These are phyloP conservation scores for Aspergillus unguis DNA, from an alignment of 2,329 filamentous ascomycete genomes.

Conservation along the genomic window DNA sequence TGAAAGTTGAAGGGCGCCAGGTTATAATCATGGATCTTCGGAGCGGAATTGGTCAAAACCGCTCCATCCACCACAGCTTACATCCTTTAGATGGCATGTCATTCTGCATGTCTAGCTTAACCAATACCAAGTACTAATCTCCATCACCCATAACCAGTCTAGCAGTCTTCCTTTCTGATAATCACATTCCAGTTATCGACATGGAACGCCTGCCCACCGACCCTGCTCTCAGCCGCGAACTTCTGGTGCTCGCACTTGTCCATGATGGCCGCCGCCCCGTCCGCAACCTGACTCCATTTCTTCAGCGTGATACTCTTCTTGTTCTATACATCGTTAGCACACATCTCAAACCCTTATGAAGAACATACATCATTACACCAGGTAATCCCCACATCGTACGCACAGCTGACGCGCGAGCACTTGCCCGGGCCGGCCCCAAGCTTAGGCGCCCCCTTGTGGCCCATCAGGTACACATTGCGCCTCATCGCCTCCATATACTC, in stretches of 20 bases:
- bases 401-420: neutral
- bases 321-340: neutral
- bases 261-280: neutral
- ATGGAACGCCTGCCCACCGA: neutral
- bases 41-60: too few species aligned
- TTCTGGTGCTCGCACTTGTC: too few species aligned
- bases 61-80: too few species aligned
- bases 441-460: neutral
- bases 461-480: neutral
- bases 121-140: too few species aligned
- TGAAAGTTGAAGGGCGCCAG: too few species aligned
- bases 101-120: too few species aligned
- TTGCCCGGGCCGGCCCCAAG: neutral
- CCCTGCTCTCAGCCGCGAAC: neutral
- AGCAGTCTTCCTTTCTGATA: neutral
- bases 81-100: too few species aligned
- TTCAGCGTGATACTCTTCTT: neutral
- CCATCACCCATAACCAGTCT: neutral
- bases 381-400: neutral
- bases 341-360: neutral
- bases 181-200: neutral
- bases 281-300: neutral
- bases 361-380: conserved; percentile 9
- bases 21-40: too few species aligned
- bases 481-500: neutral